These are phyloP conservation scores for Euphorbia corollata DNA, from an alignment of 441 rosid species.

Conservation along the genomic window DNA sequence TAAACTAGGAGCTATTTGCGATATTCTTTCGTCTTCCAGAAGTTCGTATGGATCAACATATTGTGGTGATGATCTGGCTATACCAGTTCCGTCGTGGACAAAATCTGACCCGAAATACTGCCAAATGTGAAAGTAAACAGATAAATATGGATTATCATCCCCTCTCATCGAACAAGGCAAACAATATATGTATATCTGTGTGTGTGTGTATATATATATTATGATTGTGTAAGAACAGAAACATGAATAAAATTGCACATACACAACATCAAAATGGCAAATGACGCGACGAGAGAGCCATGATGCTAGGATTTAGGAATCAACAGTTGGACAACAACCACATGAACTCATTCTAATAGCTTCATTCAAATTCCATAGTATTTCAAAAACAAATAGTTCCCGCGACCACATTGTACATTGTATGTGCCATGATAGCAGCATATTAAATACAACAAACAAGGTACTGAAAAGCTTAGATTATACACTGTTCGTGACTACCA, in stretches of 20 bases:
- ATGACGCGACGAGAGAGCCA: background rate
- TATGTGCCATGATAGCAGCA: background rate
- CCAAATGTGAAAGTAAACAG: slow-evolving; percentile 8
- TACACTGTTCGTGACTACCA: background rate
- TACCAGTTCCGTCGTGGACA: slow-evolving; percentile 53
- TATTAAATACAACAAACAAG: background rate
- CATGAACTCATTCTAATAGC: background rate
- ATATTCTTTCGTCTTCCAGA: slow-evolving; percentile 80
- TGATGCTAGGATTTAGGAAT: background rate
- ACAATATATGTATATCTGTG: too few relatives aligned
- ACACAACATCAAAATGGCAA: background rate
- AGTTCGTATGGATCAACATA: slow-evolving; percentile 70
- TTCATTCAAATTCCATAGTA: background rate
- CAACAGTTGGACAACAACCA: background rate
- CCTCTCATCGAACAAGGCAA: background rate
- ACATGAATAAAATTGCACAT: background rate
- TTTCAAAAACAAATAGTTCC: background rate
- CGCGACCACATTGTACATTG: background rate
- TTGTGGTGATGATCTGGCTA: slow-evolving; percentile 40
- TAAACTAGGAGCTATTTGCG: slow-evolving; percentile 52
- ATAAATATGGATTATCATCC: background rate
- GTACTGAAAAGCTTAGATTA: background rate
- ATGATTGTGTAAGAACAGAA: background rate
- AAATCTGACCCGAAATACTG: slow-evolving; percentile 77
- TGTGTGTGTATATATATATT: background rate